A percentile compares a stretch with the other conserved stretches of the same genome.
phyloP scores from a whole-genome alignment of 257 asterid species.

The Plectranthus barbatus region DNA sequence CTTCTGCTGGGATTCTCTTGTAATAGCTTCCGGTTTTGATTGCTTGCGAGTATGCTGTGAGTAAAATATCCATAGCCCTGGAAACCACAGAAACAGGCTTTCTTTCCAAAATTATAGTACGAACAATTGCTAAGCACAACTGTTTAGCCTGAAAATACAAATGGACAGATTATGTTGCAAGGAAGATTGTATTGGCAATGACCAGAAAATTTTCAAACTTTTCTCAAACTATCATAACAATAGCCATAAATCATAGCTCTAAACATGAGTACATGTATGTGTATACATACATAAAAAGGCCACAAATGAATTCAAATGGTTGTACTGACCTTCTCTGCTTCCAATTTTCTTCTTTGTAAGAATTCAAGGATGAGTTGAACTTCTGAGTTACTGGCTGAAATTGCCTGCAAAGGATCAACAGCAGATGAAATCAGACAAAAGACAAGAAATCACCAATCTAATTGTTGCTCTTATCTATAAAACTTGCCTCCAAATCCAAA shows the following conservation, averaged over 20 bases:
- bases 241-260: neutral
- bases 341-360: conserved; percentile 82
- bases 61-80: conserved; percentile 41
- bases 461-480: conserved; percentile 4
- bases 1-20: conserved; percentile 42
- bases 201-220: neutral
- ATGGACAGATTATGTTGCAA: conserved; percentile 3
- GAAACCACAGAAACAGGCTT: conserved; percentile 66
- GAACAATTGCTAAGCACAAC: conserved; percentile 53
- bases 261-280: neutral
- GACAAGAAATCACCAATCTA: conserved; percentile 9
- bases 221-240: conserved; percentile 6
- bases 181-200: neutral
- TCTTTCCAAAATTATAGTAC: conserved; percentile 72
- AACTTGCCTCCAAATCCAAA: conserved; percentile 86
- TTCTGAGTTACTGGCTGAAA: conserved; percentile 91
- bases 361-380: conserved; percentile 68
- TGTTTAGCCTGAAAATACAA: conserved; percentile 67
- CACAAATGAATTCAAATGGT: neutral
- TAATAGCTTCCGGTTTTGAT: conserved; percentile 65
- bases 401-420: conserved; percentile 52
- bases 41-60: conserved; percentile 38
- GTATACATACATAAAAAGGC: neutral
- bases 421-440: conserved; percentile 19
- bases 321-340: conserved; percentile 69